A percentile compares a stretch with the other conserved stretches of the same genome.
phyloP scores from a whole-genome alignment of 805 yeast species.

The Kodamaea jinghongensis region DNA sequence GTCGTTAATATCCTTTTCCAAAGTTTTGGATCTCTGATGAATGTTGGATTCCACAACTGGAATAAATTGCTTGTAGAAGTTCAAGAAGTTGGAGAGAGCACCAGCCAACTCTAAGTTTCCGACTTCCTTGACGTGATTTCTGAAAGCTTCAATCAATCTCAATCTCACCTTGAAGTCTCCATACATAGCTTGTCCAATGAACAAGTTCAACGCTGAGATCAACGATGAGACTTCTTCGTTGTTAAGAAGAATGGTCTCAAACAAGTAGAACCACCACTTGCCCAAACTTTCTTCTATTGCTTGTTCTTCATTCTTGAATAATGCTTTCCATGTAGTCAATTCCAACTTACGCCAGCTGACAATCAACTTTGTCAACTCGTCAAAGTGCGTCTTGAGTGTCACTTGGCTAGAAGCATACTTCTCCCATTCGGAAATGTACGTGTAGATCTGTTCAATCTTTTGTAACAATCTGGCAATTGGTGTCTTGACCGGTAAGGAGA shows the following conservation, averaged over 20 bases:
- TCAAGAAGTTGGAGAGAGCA: constrained; percentile 55
- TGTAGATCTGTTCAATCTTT: constrained; percentile 83
- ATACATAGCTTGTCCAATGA: constrained; percentile 67
- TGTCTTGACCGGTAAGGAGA: constrained; percentile 57
- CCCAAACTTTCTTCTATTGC: constrained; percentile 51
- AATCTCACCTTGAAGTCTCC: constrained; percentile 73
- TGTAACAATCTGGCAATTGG: constrained; percentile 78
- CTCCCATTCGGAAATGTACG: constrained; percentile 88
- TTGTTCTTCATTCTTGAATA: constrained; percentile 64
- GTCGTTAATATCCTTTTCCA: constrained; percentile 81
- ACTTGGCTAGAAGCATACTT: constrained; percentile 81
- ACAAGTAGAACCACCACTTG: constrained; percentile 90
- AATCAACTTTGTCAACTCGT: constrained; percentile 61
- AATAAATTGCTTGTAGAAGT: constrained; percentile 66
- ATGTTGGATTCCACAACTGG: constrained; percentile 48
- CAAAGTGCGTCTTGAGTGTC: constrained; percentile 55
- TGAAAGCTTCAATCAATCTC: constrained; percentile 61
- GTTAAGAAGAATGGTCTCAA: constrained; percentile 70
- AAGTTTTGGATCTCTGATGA: constrained; percentile 42
- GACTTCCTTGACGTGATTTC: constrained; percentile 44
- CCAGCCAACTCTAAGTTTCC: constrained; percentile 16
- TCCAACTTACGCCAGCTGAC: constrained; percentile 92
- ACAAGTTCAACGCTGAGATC: constrained; percentile 64
- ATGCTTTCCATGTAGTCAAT: constrained; percentile 76
- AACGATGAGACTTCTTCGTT: constrained; percentile 20